Evolutionary conservation across 75 land plant genomes (phyloP).

Genomic region (Pinus albicaulis): DNA sequence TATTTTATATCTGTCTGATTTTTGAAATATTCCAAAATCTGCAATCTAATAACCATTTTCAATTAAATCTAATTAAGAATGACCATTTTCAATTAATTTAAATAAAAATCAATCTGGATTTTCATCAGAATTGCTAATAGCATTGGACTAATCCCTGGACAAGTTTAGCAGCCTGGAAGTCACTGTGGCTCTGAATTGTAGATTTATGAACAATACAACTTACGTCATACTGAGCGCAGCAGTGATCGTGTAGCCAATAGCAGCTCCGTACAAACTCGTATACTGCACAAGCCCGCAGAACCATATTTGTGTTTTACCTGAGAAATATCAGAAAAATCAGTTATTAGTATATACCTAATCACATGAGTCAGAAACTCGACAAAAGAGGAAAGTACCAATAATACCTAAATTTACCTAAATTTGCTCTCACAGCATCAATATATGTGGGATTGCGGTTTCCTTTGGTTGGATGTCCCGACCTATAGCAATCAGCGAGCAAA

Average conservation of each 20-base stretch:
- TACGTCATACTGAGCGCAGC: constrained; percentile 80
- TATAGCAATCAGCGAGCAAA: constrained; percentile 54
- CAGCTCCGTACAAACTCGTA: constrained; percentile 46
- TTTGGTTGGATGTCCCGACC: constrained; percentile 27
- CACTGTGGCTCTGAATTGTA: too few species aligned
- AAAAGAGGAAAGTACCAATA: neutral
- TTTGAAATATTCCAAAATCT: too few species aligned
- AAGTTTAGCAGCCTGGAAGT: too few species aligned
- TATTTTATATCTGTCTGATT: too few species aligned
- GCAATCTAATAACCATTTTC: too few species aligned
- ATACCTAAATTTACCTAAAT: constrained; percentile 50
- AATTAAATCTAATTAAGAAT: too few species aligned
- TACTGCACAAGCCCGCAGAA: constrained; percentile 61
- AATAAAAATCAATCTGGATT: too few species aligned
- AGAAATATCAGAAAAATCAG: neutral
- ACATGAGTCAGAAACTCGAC: neutral
- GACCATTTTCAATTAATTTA: too few species aligned
- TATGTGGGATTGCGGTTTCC: constrained; percentile 58
- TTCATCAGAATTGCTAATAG: too few species aligned
- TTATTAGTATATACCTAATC: neutral
- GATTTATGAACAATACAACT: constrained; percentile 6
- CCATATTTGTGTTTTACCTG: constrained; percentile 36
- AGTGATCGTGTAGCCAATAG: constrained; percentile 78
- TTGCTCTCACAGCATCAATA: constrained; percentile 51
- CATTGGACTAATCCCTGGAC: too few species aligned